Base-by-base conservation (phyloP, 139 green algal species). In the Picochlorum sp. region DNA sequence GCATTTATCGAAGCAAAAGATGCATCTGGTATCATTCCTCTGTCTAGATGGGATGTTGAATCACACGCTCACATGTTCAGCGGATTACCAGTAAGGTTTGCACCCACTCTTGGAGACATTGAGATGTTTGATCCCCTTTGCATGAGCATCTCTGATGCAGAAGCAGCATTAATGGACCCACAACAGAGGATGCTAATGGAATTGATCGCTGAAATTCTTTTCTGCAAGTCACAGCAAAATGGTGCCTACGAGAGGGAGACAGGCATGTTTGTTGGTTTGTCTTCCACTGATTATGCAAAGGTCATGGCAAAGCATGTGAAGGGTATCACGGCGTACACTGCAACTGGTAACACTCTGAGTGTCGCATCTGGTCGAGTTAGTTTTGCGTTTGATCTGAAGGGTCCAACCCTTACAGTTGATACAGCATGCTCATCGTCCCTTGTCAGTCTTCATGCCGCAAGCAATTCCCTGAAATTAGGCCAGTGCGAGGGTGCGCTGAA, bases 131-230 rank as follows among this genome's bases (percentile, higher is more conserved):
- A 92, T 45, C 49, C 66, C 3, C 11, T 24, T 14, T 56, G 68
- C 18, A 77, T 91, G 44, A 75, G 75, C 9, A 52, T 89, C 7
- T 67, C 74, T 11, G 68, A 66, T 11, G 56, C 72, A 1, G 84
- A 93, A 63, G 84, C 66, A 10, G 34, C 38, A 3, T 60, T 86
- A 4, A 80, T 92, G 69, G 88, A 95, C 65, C 84, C 88, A 3
- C 88, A 95, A 69, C 88, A 95, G 71, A 74, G 88, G 49, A 68
- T 94, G 58, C 76, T 95, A 49, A 50, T 93, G 28, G 85, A 93
- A 60, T 58, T 61, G 2, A 32, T 69, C 5, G 62, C 47, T 11
- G 72, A 74, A 49, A 52, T 74, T 23, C 60, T 83, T 52, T 59
- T 69, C 15, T 24, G 54, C 37, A 10, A 45, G 3, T 46, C 58